phyloP scores from a whole-genome alignment of 192 early-diverging fungal genomes.

The Thamnidium elegans region DNA sequence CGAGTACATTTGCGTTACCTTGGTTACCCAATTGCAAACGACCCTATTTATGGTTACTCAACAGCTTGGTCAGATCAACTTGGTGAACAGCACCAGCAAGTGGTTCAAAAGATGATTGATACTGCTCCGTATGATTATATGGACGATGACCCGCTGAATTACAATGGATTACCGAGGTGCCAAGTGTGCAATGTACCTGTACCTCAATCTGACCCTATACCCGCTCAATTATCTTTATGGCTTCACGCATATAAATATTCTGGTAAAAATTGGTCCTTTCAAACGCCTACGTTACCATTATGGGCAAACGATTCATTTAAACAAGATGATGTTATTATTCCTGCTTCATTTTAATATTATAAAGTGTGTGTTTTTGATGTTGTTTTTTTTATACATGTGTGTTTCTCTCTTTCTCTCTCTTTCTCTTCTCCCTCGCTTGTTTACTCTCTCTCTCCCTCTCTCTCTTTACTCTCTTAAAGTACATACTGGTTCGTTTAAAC shows the following conservation, averaged over 20 bases:
- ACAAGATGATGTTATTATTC: not conserved
- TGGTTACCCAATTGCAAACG: constrained; percentile 90
- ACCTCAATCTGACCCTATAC: constrained; percentile 62
- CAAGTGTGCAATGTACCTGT: constrained; percentile 55
- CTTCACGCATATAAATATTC: constrained; percentile 86
- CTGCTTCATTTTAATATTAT: constrained; percentile 4
- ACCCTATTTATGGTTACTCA: constrained; percentile 79
- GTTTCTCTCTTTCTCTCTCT: no score
- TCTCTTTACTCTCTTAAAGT: not conserved
- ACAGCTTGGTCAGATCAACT: constrained; percentile 56
- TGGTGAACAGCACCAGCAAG: not conserved
- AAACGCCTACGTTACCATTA: constrained; percentile 65
- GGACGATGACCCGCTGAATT: constrained; percentile 11
- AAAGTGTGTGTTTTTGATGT: no score
- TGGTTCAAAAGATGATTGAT: not conserved
- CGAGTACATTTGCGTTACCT: constrained; percentile 92
- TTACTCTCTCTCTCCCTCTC: not conserved
- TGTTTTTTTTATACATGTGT: no score
- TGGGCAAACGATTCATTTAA: constrained; percentile 66
- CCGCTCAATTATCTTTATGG: constrained; percentile 77
- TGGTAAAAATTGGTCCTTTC: constrained; percentile 69
- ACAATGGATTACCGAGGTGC: constrained; percentile 27
- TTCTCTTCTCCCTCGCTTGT: no score
- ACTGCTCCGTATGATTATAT: constrained; percentile 13
- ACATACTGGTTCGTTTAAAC: not conserved